phyloP scores from a whole-genome alignment of 768 basidiomycete species.

The Trametes villosa region DNA sequence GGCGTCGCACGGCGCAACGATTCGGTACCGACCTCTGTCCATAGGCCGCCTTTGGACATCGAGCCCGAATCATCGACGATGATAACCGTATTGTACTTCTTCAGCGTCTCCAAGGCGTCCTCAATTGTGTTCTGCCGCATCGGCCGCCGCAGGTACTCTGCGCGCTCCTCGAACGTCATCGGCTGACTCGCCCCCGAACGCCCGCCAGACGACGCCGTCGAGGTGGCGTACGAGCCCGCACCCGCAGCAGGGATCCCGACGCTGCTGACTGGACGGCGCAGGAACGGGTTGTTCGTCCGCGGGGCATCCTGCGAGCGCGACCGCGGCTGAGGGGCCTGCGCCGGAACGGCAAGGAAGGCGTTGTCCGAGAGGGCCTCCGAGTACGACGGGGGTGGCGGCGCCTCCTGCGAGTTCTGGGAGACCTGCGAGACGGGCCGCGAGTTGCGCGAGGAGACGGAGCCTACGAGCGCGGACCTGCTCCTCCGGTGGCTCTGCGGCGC shows the following conservation, averaged over 20 bases:
- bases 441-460: neutral
- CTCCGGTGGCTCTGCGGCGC: conserved; percentile 13
- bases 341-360: conserved; percentile 1
- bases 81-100: conserved; percentile 58
- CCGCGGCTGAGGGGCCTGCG: neutral
- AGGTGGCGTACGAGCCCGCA: neutral
- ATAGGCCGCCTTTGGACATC: conserved; percentile 49
- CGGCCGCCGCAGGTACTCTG: conserved; percentile 16
- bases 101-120: conserved; percentile 40
- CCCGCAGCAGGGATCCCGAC: neutral
- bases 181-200: neutral
- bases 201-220: neutral
- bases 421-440: conserved; percentile 9
- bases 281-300: conserved; percentile 14
- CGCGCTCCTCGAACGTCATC: conserved; percentile 11
- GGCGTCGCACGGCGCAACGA: neutral
- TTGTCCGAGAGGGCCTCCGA: conserved; percentile 18
- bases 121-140: conserved; percentile 28
- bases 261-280: conserved; percentile 4
- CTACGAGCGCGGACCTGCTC: conserved; percentile 20
- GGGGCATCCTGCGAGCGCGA: conserved; percentile 13
- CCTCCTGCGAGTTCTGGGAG: too few relatives aligned
- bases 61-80: conserved; percentile 66
- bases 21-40: conserved; percentile 49
- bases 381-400: conserved; percentile 25